These are phyloP conservation scores for Melampsora larici-populina DNA, from an alignment of 1,284 basidiomycete genomes.

Conservation along the genomic window DNA sequence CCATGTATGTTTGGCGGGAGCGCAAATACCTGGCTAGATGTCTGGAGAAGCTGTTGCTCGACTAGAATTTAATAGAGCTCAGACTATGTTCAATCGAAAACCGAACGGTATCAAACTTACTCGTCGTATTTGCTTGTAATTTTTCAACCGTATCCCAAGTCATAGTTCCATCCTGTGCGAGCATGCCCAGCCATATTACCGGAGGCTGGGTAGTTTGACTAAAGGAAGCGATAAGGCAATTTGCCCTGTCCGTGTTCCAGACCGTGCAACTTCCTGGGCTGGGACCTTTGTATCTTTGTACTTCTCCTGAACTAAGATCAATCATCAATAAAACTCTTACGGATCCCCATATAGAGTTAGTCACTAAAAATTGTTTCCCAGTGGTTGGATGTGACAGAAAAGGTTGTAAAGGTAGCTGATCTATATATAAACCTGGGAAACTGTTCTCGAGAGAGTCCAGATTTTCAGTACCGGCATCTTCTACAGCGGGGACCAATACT, in stretches of 20 bases:
- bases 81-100: slow-evolving; percentile 40
- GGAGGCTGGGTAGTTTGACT: slow-evolving; percentile 20
- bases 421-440: slow-evolving; percentile 67
- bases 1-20: slow-evolving; percentile 55
- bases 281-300: slow-evolving; percentile 48
- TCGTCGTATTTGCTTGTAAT: slow-evolving; percentile 5
- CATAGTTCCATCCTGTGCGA: background rate
- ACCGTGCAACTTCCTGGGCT: slow-evolving; percentile 13
- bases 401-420: slow-evolving; percentile 58
- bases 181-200: slow-evolving; percentile 12
- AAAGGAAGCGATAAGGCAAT: background rate
- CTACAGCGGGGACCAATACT: slow-evolving; percentile 57
- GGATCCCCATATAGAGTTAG: slow-evolving; percentile 60
- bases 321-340: slow-evolving; percentile 59
- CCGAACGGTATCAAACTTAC: slow-evolving; percentile 8
- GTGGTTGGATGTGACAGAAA: slow-evolving; percentile 55
- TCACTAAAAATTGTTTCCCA: slow-evolving; percentile 56
- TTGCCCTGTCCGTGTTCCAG: background rate
- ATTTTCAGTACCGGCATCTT: slow-evolving; percentile 49
- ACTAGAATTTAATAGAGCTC: background rate
- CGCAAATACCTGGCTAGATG: slow-evolving; percentile 61
- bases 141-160: slow-evolving; percentile 15
- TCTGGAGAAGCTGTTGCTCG: slow-evolving; percentile 44
- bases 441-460: slow-evolving; percentile 47
- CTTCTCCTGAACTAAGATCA: slow-evolving; percentile 54